phyloP scores from a whole-genome alignment of 2,329 filamentous ascomycete species.

The Mariannaea elegans region DNA sequence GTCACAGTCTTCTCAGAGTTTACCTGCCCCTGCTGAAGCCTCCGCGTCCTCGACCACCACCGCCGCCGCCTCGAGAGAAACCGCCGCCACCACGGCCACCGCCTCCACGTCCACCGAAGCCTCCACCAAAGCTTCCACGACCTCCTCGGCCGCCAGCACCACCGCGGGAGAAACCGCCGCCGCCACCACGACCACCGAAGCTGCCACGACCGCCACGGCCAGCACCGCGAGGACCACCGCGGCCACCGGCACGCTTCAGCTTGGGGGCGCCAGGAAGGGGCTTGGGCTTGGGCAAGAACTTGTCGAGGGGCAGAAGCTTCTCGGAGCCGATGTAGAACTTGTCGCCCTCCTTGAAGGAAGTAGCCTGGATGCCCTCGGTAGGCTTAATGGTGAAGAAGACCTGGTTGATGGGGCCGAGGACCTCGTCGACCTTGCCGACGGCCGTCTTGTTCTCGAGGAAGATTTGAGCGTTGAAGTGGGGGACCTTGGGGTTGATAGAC shows the following conservation, averaged over 20 bases:
- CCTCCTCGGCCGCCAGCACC: constrained; percentile 46
- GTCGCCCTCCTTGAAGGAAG: constrained; percentile 94
- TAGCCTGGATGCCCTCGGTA: constrained; percentile 92
- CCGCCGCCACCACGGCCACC: constrained; percentile 42
- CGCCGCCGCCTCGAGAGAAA: constrained; percentile 42
- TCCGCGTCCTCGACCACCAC: constrained; percentile 37
- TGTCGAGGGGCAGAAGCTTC: constrained; percentile 93
- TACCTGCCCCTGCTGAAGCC: constrained; percentile 34
- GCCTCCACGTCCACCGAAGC: constrained; percentile 27
- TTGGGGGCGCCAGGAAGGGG: constrained; percentile 69
- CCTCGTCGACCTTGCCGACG: constrained; percentile 97
- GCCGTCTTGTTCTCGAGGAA: constrained; percentile 99
- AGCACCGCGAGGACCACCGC: constrained; percentile 49
- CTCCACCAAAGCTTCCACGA: constrained; percentile 40
- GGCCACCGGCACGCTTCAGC: constrained; percentile 67
- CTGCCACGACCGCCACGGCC: constrained; percentile 47
- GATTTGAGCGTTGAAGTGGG: constrained; percentile 98
- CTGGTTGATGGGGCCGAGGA: constrained; percentile 96
- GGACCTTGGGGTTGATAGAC: constrained; percentile 93
- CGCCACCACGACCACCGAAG: constrained; percentile 44
- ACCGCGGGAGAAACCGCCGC: constrained; percentile 52
- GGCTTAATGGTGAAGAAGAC: constrained; percentile 99
- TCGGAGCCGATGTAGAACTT: constrained; percentile 96
- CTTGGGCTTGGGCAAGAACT: constrained; percentile 97
- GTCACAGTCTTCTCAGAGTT: constrained; percentile 9